Evolutionary conservation across 805 yeast genomes (phyloP), one percentile per base, ranked within the genome.

Genomic region (Saturnispora silvae): DNA sequence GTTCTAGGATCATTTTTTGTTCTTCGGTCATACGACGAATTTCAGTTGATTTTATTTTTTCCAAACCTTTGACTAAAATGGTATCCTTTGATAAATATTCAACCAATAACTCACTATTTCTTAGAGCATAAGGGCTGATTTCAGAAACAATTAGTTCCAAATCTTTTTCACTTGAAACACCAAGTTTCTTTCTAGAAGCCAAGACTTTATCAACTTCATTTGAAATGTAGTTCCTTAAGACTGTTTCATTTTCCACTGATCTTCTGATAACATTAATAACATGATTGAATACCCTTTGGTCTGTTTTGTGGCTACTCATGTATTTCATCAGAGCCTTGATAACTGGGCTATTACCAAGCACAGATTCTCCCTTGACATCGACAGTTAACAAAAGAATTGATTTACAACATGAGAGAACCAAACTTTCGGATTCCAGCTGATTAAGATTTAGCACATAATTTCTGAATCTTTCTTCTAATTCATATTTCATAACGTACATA

Each of bases 231-330:
- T 60, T 59, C 20, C 63, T 60, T 4, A 84, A 59, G 10, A 71
- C 58, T 0, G 64, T 67, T 0, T 60, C 53, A 3, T 74, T 69
- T 54, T 86, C 96, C 52, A 78, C 74, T 40, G 86, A 77, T 31
- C 81, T 64, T 51, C 95, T 69, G 1, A 78, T 53, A 24, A 85
- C 59, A 10, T 73, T 60, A 1, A 75, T 63, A 16, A 77, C 61
- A 1, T 72, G 54, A 5, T 67, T 59, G 41, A 74, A 76, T 2
- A 75, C 32, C 9, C 50, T 47, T 40, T 41, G 57, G 4, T 64
- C 64, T 5, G 65, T 56, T 31, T 51, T 56, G 4, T 61, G 58
- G 3, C 43, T 35, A 9, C 52, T 50, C 26, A 76, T 60, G 6
- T 67, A 60, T 20, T 55, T 54, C 11, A 80, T 45, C n/a, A 83